These are phyloP conservation scores for Penstemon eatonii DNA, from an alignment of 257 asterid genomes.

Conservation along the genomic window DNA sequence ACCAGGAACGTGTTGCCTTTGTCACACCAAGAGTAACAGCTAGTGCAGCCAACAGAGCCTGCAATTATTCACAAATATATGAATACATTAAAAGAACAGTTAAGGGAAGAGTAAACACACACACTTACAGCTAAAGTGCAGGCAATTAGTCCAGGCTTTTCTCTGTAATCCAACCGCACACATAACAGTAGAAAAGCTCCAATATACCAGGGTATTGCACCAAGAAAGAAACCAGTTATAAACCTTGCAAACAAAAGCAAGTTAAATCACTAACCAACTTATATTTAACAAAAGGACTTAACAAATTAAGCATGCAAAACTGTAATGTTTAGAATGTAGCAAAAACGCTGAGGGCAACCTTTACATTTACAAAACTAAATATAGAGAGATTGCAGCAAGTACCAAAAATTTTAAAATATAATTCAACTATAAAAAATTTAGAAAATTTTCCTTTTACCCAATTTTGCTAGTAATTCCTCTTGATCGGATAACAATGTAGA, in stretches of 20 bases:
- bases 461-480: background rate
- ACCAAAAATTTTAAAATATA: background rate
- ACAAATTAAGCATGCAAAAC: conserved; percentile 8
- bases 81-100: background rate
- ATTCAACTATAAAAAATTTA: conserved; percentile 22
- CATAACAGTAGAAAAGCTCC: conserved; percentile 78
- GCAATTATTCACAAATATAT: conserved; percentile 21
- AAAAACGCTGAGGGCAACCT: background rate
- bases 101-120: background rate
- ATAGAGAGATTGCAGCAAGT: conserved; percentile 2
- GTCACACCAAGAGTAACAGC: conserved; percentile 82
- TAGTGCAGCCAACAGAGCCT: conserved; percentile 73
- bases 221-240: conserved; percentile 74
- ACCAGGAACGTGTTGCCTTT: conserved; percentile 62
- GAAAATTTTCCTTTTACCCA: background rate
- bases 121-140: conserved; percentile 84
- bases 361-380: background rate
- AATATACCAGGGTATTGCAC: conserved; percentile 90
- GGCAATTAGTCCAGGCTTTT: conserved; percentile 86
- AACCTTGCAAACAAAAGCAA: conserved; percentile 51
- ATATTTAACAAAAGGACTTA: background rate
- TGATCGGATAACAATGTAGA: background rate
- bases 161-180: conserved; percentile 81
- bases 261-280: conserved; percentile 9
- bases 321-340: background rate